A percentile compares a stretch with the other conserved stretches of the same genome.
Conservation (phyloP, 768 basidiomycete genomes). For the Lactarius trivialis region DNA sequence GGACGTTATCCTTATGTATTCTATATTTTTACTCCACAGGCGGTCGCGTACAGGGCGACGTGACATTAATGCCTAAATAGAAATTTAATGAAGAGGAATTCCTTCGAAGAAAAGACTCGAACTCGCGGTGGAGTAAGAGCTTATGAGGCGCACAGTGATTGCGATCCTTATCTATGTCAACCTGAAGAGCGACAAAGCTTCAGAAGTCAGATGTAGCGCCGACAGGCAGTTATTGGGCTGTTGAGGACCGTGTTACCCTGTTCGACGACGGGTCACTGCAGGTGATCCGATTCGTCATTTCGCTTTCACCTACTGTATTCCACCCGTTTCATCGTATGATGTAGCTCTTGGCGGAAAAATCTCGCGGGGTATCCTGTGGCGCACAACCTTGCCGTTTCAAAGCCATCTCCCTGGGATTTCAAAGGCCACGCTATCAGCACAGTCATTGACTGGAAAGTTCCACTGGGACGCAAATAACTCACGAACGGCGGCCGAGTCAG, state of each 20-base stretch:
- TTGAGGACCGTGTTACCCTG: no score
- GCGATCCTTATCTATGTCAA: neutral
- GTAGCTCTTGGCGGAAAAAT: no score
- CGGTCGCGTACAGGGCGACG: conserved; percentile 5
- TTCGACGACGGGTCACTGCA: no score
- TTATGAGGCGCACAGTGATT: neutral
- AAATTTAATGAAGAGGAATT: neutral
- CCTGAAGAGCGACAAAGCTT: neutral
- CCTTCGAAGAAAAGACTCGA: no score
- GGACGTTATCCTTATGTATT: neutral
- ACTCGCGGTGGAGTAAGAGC: no score
- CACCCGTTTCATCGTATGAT: neutral
- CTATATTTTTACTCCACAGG: neutral
- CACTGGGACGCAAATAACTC: neutral
- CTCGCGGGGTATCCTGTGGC: neutral
- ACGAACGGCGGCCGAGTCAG: neutral
- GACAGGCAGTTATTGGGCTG: neutral
- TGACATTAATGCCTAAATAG: conserved; percentile 10
- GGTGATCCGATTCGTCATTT: no score
- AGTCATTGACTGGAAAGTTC: neutral
- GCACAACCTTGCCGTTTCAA: neutral
- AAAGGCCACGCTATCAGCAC: neutral
- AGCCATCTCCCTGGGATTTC: neutral
- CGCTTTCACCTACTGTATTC: no score
- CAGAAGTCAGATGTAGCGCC: neutral